Conservation (phyloP, 345 rosid species). For the Clausena lansium region DNA sequence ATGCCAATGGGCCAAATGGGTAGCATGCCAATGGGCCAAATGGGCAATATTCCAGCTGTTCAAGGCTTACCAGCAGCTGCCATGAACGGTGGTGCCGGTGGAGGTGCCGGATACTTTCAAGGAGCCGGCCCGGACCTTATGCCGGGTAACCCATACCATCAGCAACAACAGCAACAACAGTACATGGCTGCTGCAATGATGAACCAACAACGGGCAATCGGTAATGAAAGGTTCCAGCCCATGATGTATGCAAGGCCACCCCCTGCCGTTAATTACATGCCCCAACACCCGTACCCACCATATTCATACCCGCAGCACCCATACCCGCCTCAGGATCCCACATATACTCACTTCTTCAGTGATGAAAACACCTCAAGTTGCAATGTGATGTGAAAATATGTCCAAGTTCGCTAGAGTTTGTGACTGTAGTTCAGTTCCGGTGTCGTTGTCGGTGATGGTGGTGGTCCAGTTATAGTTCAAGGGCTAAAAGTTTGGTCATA, state of each 20-base stretch:
- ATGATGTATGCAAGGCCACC: slow-evolving; percentile 92
- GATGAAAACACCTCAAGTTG: slow-evolving; percentile 93
- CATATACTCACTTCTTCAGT: slow-evolving; percentile 58
- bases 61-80: slow-evolving; percentile 79
- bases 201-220: slow-evolving; percentile 89
- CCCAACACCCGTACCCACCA: slow-evolving; percentile 54
- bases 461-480: slow-evolving; percentile 19
- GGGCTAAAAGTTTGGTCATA: slow-evolving; percentile 25
- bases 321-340: slow-evolving; percentile 29
- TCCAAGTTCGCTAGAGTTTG: neutral
- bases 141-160: slow-evolving; percentile 72
- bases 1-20: slow-evolving; percentile 57
- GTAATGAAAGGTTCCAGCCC: slow-evolving; percentile 85
- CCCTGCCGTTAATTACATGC: slow-evolving; percentile 78
- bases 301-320: slow-evolving; percentile 39
- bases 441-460: neutral
- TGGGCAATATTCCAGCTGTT: slow-evolving; percentile 54
- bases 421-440: neutral
- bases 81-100: slow-evolving; percentile 34
- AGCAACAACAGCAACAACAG: slow-evolving; percentile 63
- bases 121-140: slow-evolving; percentile 60
- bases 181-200: slow-evolving; percentile 61
- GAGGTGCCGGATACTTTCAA: slow-evolving; percentile 51
- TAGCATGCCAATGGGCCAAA: slow-evolving; percentile 33
- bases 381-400: slow-evolving; percentile 65